phyloP scores from a whole-genome alignment of 192 early-diverging fungal species.

The Lobulomyces angularis region DNA sequence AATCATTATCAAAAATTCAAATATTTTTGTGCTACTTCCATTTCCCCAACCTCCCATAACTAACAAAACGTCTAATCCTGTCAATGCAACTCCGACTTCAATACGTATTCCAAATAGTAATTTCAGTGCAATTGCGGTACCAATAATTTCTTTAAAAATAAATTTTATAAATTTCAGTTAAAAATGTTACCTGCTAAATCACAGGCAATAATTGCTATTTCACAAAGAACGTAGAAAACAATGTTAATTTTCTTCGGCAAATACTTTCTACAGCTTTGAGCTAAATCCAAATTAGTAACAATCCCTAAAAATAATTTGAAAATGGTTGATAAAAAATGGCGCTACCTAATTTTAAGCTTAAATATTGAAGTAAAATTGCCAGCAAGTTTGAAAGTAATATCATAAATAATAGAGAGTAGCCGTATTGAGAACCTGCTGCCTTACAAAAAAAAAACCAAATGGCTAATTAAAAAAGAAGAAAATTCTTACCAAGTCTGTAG shows the following conservation, averaged over 20 bases:
- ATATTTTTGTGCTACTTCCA: too few species aligned
- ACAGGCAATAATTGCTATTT: constrained; percentile 66
- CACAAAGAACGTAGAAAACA: constrained; percentile 55
- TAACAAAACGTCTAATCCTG: constrained; percentile 58
- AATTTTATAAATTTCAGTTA: not conserved
- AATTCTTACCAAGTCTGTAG: too few species aligned
- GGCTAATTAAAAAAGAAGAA: too few species aligned
- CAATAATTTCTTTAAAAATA: constrained; percentile 37
- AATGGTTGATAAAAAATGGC: too few species aligned
- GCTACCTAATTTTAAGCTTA: constrained; percentile 65
- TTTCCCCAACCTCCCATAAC: too few species aligned
- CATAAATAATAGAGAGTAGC: constrained; percentile 61
- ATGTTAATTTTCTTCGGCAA: constrained; percentile 48
- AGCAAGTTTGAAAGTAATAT: constrained; percentile 62
- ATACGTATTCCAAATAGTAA: constrained; percentile 60
- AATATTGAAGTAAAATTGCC: constrained; percentile 62
- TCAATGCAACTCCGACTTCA: constrained; percentile 61
- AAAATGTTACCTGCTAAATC: constrained; percentile 55
- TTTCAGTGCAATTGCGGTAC: constrained; percentile 72
- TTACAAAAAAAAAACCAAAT: too few species aligned
- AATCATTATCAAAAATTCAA: constrained; percentile 57
- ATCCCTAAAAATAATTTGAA: too few species aligned
- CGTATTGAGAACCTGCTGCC: constrained; percentile 62
- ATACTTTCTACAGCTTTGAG: constrained; percentile 50
- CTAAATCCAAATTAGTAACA: constrained; percentile 60